Percentiles rank a stretch among this genome's conserved stretches.
phyloP scores from a whole-genome alignment of 768 basidiomycete species.

The Cyathus striatus region DNA sequence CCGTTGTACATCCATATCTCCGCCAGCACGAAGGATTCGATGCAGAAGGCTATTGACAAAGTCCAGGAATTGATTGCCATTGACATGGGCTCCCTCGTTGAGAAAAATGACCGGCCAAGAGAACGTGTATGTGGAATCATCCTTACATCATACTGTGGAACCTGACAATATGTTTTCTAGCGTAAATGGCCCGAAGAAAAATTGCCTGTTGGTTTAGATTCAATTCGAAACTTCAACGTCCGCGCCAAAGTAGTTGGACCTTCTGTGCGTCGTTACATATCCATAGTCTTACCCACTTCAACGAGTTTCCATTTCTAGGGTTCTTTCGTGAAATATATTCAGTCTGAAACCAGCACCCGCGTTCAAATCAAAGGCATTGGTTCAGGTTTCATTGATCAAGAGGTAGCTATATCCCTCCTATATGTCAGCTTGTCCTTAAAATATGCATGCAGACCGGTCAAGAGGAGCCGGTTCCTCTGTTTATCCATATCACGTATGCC shows the following conservation, averaged over 20 bases:
- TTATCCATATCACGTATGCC: conserved; percentile 85
- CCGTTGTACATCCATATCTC: conserved; percentile 93
- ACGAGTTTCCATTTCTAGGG: conserved; percentile 43
- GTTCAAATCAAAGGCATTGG: conserved; percentile 97
- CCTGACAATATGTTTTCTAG: conserved; percentile 34
- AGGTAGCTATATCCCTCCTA: conserved; percentile 5
- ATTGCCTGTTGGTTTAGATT: conserved; percentile 82
- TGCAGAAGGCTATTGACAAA: conserved; percentile 65
- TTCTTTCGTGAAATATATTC: conserved; percentile 97
- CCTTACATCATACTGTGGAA: too few relatives aligned
- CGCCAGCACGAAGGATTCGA: conserved; percentile 59
- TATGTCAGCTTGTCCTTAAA: neutral
- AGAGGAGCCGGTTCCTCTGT: conserved; percentile 87
- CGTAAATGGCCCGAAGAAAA: conserved; percentile 99
- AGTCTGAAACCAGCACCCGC: conserved; percentile 90
- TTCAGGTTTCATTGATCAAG: conserved; percentile 85
- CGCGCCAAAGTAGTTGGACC: conserved; percentile 97
- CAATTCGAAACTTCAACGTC: conserved; percentile 94
- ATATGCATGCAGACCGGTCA: conserved; percentile 54
- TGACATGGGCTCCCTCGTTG: conserved; percentile 79
- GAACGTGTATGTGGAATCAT: conserved; percentile 60
- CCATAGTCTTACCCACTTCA: neutral
- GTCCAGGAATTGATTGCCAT: conserved; percentile 68
- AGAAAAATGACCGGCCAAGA: conserved; percentile 62
- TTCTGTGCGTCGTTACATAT: conserved; percentile 46